Percentiles rank a stretch among this genome's conserved stretches.
Conservation (phyloP, 768 basidiomycete species). For the Xerocomellus chrysenteron region DNA sequence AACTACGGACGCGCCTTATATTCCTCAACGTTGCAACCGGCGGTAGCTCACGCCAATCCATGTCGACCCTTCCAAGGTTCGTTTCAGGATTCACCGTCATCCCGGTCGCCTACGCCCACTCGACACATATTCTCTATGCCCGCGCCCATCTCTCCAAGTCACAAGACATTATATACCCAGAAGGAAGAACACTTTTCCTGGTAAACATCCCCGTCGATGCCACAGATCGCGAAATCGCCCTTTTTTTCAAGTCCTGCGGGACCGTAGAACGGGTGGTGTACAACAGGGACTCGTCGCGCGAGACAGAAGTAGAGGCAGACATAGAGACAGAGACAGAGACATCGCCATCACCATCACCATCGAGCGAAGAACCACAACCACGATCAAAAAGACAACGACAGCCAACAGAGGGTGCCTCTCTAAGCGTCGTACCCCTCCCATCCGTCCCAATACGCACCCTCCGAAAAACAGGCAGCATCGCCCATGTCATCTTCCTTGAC, state of each 20-base stretch:
- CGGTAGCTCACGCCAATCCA: background rate
- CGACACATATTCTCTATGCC: conserved; percentile 74
- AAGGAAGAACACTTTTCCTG: conserved; percentile 79
- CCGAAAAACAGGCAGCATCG: conserved; percentile 62
- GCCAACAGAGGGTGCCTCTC: conserved; percentile 33
- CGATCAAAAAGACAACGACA: conserved; percentile 34
- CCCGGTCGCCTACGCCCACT: conserved; percentile 38
- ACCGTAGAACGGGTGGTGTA: conserved; percentile 76
- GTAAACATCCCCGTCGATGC: conserved; percentile 90
- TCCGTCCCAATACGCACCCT: conserved; percentile 49
- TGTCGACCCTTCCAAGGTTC: conserved; percentile 20
- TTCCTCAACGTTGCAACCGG: too few species aligned
- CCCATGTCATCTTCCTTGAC: conserved; percentile 75
- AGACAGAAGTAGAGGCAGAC: conserved; percentile 33
- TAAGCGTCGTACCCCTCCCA: conserved; percentile 63
- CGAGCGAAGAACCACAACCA: conserved; percentile 17
- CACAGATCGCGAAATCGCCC: conserved; percentile 73
- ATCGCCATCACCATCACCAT: background rate
- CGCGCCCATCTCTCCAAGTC: conserved; percentile 59
- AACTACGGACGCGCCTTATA: too few species aligned
- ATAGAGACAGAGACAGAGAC: background rate
- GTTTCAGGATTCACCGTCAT: conserved; percentile 39
- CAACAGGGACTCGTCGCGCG: conserved; percentile 41
- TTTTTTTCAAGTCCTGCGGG: conserved; percentile 77
- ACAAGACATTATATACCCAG: conserved; percentile 37